phyloP scores from a whole-genome alignment of 352 stramenopile genomes.

The Plasmopara halstedii region DNA sequence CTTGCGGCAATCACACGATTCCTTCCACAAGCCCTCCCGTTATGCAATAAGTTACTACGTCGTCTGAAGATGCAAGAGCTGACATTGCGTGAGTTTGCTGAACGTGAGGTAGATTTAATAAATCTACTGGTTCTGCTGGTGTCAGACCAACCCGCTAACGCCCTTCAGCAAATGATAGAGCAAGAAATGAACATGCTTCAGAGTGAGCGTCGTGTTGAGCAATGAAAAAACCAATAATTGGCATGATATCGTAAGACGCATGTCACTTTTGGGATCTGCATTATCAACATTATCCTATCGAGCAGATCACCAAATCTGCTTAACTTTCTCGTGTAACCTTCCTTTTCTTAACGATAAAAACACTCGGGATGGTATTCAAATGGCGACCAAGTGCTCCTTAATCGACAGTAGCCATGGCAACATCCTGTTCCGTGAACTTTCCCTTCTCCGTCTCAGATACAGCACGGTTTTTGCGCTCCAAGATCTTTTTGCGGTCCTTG shows the following conservation, averaged over 20 bases:
- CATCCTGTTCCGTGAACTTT: conserved; percentile 88
- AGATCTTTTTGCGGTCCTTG: conserved; percentile 98
- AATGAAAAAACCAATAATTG: not conserved
- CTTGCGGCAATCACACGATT: conserved; percentile 48
- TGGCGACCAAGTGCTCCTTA: conserved; percentile 40
- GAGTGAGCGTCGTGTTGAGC: not conserved
- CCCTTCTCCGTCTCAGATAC: conserved; percentile 72
- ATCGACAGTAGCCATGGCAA: conserved; percentile 85
- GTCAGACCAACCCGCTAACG: conserved; percentile 55
- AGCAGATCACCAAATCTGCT: conserved; percentile 12
- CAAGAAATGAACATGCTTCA: conserved; percentile 57
- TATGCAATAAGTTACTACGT: conserved; percentile 61
- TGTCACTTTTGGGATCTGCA: conserved; percentile 11
- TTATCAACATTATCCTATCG: conserved; percentile 9
- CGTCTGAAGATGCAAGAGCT: conserved; percentile 69
- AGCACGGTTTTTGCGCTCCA: conserved; percentile 97
- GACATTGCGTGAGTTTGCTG: conserved; percentile 58
- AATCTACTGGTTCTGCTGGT: conserved; percentile 70
- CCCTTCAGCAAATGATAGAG: conserved; percentile 64
- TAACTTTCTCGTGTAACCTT: conserved; percentile 25
- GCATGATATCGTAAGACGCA: conserved; percentile 15
- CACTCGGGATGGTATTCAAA: conserved; percentile 16
- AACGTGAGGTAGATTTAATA: conserved; percentile 76
- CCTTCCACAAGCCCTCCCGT: conserved; percentile 54
- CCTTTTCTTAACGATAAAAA: conserved; percentile 38